Percentiles rank a stretch among this genome's conserved stretches.
Evolutionary conservation across 768 basidiomycete species (phyloP).

Genomic region (Russula foetens): DNA sequence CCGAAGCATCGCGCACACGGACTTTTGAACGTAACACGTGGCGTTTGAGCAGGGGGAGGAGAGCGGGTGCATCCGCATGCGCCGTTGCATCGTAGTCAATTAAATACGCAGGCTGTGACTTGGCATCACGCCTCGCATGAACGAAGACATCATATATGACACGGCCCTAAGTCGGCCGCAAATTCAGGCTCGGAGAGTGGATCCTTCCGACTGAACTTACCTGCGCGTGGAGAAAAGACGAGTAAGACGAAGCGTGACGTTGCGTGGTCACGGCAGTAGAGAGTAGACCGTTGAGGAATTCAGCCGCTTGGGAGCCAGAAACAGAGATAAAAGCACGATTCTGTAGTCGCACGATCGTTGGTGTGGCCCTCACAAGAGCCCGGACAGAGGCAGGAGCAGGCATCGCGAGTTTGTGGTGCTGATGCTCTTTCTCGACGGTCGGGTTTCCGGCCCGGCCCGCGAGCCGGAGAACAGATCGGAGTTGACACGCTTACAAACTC

Average conservation of each 20-base stretch:
- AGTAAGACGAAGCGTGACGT: conserved; percentile 50
- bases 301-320: conserved; percentile 69
- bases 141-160: conserved; percentile 86
- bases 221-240: conserved; percentile 74
- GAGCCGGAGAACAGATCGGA: background rate
- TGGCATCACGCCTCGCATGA: conserved; percentile 45
- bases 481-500: conserved; percentile 14
- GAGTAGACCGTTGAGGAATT: conserved; percentile 76
- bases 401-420: conserved; percentile 14
- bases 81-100: conserved; percentile 61
- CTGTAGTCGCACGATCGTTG: conserved; percentile 49
- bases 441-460: background rate
- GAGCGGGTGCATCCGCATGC: conserved; percentile 39
- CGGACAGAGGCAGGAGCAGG: conserved; percentile 34
- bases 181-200: conserved; percentile 13
- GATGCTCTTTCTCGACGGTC: no score
- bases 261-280: conserved; percentile 40
- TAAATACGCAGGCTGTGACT: conserved; percentile 47
- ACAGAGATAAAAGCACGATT: conserved; percentile 66
- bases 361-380: conserved; percentile 36
- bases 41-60: conserved; percentile 69
- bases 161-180: conserved; percentile 53
- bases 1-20: conserved; percentile 67
- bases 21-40: conserved; percentile 88
- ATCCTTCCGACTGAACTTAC: conserved; percentile 31